phyloP scores from a whole-genome alignment of 2,329 filamentous ascomycete species.

The Stachybotrys chartarum region DNA sequence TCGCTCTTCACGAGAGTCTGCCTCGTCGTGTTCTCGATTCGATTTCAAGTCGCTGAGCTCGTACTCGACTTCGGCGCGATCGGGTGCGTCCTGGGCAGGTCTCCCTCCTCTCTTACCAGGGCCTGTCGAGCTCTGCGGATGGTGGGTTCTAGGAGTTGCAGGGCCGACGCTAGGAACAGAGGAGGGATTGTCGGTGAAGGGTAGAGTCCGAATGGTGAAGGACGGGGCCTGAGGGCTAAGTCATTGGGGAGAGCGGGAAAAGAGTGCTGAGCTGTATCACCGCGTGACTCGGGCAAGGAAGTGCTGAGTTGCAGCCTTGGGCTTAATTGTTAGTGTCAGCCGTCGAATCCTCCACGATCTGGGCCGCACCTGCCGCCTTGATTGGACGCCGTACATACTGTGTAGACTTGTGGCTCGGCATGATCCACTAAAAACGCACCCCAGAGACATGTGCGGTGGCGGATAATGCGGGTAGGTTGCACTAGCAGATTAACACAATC shows the following conservation, averaged over 20 bases:
- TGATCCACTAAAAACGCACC: not conserved
- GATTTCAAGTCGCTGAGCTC: constrained; percentile 35
- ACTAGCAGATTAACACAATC: not conserved
- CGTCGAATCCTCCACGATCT: not conserved
- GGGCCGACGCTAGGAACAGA: constrained; percentile 23
- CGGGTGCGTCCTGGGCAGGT: constrained; percentile 5
- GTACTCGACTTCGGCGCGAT: constrained; percentile 18
- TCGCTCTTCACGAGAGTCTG: constrained; percentile 23
- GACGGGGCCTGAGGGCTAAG: constrained; percentile 1
- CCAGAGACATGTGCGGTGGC: not conserved
- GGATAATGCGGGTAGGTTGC: not conserved
- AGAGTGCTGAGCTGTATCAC: not conserved
- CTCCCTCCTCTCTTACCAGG: constrained; percentile 29
- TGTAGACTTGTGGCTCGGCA: not conserved
- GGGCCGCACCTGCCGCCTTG: not conserved
- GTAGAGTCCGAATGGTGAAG: constrained; percentile 26
- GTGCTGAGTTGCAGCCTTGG: not conserved
- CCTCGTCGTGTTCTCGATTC: constrained; percentile 19
- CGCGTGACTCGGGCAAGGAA: not conserved
- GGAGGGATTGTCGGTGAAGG: constrained; percentile 28
- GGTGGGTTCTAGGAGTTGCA: constrained; percentile 10
- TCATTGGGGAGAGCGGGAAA: not conserved
- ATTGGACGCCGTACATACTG: not conserved
- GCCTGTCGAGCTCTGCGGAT: constrained; percentile 14
- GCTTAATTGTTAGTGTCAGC: not conserved